Base-by-base conservation (phyloP, 2,329 filamentous ascomycete species). In the Colletotrichum eleusines region DNA sequence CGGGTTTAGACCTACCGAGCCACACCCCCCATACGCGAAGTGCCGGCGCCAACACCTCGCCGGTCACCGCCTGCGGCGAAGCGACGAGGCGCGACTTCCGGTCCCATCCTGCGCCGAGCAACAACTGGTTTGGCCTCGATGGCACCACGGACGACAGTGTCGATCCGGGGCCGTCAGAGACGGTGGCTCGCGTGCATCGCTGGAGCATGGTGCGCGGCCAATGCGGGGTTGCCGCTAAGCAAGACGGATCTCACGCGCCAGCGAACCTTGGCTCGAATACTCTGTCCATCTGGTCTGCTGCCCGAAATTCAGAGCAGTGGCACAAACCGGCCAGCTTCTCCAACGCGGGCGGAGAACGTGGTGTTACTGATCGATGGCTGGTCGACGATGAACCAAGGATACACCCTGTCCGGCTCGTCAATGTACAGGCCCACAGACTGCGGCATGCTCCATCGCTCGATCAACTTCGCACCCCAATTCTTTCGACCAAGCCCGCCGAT, bases 41-140 rank as follows among this genome's bases (percentile, higher is more conserved):
- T 31, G 40, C 23, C 11, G 44, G 20, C 20, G 18, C 23, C 23
- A 51, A 38, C 35, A 71, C 44, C 33, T 28, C 55, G 33, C 51
- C 38, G 6, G 40, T 16, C 18, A 54, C 46, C 33, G 31, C 38
- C n/a, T 31, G 16, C 14, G 20, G 35, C 26, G 65, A 64, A 31
- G 51, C 53, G 18, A 55, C 38, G 31, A 69, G 46, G 38, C 44
- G 48, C 14, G 48, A 35, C 26, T 42, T 18, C 28, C 63, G 31
- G n/a, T 8, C n/a, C 7, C 26, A 28, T 57, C 26, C 40, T 42
- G 20, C 20, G 16, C n/a, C 31, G 11, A 69, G 66, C 53, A 63
- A 46, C 33, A 71, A 72, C 40, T 72, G 69, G 69, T 72, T 70
- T 44, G 69, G 69, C 12, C 55, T 72, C 7, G 69, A 72, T 23